Evolutionary conservation across 495 filamentous ascomycete genomes (phyloP).

Genomic region (Jackrogersella minutella): DNA sequence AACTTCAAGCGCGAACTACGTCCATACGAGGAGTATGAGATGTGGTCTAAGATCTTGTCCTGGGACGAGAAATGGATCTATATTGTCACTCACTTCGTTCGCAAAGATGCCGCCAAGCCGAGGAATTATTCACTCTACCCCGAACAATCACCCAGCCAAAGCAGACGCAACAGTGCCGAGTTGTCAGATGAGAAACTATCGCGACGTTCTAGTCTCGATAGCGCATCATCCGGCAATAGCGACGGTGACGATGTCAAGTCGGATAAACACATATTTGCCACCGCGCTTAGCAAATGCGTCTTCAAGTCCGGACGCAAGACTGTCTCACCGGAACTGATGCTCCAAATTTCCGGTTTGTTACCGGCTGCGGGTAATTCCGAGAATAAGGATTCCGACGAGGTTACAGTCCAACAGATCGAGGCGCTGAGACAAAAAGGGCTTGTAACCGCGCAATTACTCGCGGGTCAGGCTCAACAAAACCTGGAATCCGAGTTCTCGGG

Average conservation of each 20-base stretch:
- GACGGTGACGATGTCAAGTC: slow-evolving; percentile 56
- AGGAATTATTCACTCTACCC: slow-evolving; percentile 57
- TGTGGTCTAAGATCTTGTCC: slow-evolving; percentile 70
- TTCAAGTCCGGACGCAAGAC: slow-evolving; percentile 88
- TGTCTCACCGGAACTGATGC: slow-evolving; percentile 78
- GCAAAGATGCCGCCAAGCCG: slow-evolving; percentile 63
- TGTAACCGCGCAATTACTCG: slow-evolving; percentile 60
- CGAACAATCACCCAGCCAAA: slow-evolving; percentile 28
- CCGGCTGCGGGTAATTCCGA: slow-evolving; percentile 49
- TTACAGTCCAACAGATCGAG: slow-evolving; percentile 66
- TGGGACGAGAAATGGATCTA: slow-evolving; percentile 91
- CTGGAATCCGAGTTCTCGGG: slow-evolving; percentile 53
- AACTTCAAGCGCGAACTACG: slow-evolving; percentile 74
- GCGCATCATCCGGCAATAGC: slow-evolving; percentile 28
- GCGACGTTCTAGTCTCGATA: slow-evolving; percentile 5
- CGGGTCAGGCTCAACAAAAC: slow-evolving; percentile 54
- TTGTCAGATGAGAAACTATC: slow-evolving; percentile 20
- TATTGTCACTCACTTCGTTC: slow-evolving; percentile 74
- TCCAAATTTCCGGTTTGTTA: slow-evolving; percentile 72
- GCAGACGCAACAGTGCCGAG: slow-evolving; percentile 41
- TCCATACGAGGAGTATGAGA: slow-evolving; percentile 70
- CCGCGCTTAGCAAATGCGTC: slow-evolving; percentile 84
- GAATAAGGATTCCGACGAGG: slow-evolving; percentile 42
- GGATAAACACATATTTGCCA: slow-evolving; percentile 69
- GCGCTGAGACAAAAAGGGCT: slow-evolving; percentile 64